phyloP scores from a whole-genome alignment of 1,139 yeast genomes.

The Diutina siamensis region DNA sequence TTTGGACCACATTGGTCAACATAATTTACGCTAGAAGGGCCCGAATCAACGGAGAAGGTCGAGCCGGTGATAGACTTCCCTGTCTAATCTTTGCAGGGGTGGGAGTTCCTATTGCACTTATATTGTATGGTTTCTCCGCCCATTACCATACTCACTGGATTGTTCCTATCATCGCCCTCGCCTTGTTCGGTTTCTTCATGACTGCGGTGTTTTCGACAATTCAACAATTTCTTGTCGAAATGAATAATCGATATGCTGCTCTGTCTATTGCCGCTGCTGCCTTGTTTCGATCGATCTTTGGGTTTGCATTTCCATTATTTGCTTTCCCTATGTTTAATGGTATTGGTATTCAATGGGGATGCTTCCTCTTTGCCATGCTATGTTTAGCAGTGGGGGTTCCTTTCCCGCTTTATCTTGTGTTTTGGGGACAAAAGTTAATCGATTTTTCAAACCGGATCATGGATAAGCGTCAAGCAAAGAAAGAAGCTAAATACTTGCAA shows the following conservation, averaged over 20 bases:
- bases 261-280: slow-evolving; percentile 38
- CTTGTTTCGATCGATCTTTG: slow-evolving; percentile 32
- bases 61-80: slow-evolving; percentile 34
- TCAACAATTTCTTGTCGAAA: slow-evolving; percentile 34
- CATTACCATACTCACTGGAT: slow-evolving; percentile 32
- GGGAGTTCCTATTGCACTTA: slow-evolving; percentile 27
- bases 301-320: slow-evolving; percentile 32
- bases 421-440: slow-evolving; percentile 22
- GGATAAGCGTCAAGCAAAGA: slow-evolving; percentile 20
- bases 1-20: slow-evolving; percentile 27
- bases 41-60: slow-evolving; percentile 21
- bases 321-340: slow-evolving; percentile 28
- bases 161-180: slow-evolving; percentile 31
- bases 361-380: slow-evolving; percentile 31
- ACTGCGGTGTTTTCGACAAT: slow-evolving; percentile 34
- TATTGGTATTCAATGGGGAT: slow-evolving; percentile 36
- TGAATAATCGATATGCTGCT: slow-evolving; percentile 34
- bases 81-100: slow-evolving; percentile 26
- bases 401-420: slow-evolving; percentile 24
- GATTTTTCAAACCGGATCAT: slow-evolving; percentile 24
- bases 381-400: slow-evolving; percentile 31
- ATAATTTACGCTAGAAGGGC: slow-evolving; percentile 20
- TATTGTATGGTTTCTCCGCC: slow-evolving; percentile 40
- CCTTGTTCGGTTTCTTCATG: slow-evolving; percentile 31
- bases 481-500: slow-evolving; percentile 13